Percentiles rank a stretch among this genome's conserved stretches.
Conservation (phyloP, 1,139 yeast genomes). For the Groenewaldozyma auringiensis region DNA sequence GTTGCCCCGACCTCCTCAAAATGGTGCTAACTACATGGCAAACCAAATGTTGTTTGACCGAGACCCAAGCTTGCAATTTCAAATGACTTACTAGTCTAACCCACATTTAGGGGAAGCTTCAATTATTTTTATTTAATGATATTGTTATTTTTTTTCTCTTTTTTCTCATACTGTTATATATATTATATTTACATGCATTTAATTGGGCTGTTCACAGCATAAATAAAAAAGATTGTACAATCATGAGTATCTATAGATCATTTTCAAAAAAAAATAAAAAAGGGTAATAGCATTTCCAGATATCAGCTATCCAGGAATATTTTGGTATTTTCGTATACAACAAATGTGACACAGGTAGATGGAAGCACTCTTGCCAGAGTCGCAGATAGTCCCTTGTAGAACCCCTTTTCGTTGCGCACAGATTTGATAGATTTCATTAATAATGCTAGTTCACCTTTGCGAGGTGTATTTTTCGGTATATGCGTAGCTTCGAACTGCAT, state of each 20-base stretch:
- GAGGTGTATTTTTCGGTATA: not conserved
- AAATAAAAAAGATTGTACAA: too few relatives aligned
- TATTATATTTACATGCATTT: too few relatives aligned
- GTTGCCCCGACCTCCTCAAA: not conserved
- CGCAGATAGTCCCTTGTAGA: slow-evolving; percentile 78
- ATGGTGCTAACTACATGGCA: not conserved
- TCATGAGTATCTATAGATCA: too few relatives aligned
- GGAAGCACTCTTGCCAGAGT: slow-evolving; percentile 79
- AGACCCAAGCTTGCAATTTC: slow-evolving; percentile 1
- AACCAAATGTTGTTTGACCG: not conserved
- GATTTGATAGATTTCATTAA: slow-evolving; percentile 25
- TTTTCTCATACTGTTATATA: too few relatives aligned
- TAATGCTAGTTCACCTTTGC: slow-evolving; percentile 18
- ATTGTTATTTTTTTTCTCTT: too few relatives aligned
- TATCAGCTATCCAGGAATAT: slow-evolving; percentile 9
- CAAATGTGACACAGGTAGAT: slow-evolving; percentile 73
- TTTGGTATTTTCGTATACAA: slow-evolving; percentile 67
- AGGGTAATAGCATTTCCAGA: too few relatives aligned
- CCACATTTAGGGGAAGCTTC: too few relatives aligned
- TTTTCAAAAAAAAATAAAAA: too few relatives aligned
- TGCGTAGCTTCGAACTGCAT: slow-evolving; percentile 44
- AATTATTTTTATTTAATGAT: too few relatives aligned
- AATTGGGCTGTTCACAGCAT: too few relatives aligned
- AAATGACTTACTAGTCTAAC: slow-evolving; percentile 2
- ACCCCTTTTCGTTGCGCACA: slow-evolving; percentile 44